A percentile compares a stretch with the other conserved stretches of the same genome.
Evolutionary conservation across 2,329 filamentous ascomycete species (phyloP).

Genomic region (Xylaria digitata): DNA sequence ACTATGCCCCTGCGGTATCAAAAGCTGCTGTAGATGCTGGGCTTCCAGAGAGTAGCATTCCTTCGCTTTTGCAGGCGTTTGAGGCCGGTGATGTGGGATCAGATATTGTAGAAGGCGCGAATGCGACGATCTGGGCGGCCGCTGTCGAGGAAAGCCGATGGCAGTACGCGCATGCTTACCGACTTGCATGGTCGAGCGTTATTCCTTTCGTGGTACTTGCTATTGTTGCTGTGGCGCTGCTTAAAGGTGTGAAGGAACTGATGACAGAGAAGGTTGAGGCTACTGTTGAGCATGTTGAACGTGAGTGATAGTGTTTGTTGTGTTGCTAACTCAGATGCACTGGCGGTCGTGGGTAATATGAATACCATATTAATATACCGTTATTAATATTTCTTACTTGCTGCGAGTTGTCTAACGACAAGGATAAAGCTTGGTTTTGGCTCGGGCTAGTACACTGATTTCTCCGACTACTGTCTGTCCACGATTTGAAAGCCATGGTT

Average conservation of each 20-base stretch:
- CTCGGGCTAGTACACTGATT: no score
- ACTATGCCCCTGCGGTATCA: constrained; percentile 55
- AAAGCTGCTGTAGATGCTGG: constrained; percentile 57
- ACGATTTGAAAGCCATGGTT: no score
- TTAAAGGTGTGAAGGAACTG: constrained; percentile 61
- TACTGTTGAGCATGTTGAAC: constrained; percentile 56
- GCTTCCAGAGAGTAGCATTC: constrained; percentile 53
- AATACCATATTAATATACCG: neutral
- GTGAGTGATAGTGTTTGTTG: neutral
- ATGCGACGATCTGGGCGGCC: constrained; percentile 52
- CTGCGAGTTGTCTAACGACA: no score
- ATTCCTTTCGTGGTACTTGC: constrained; percentile 64
- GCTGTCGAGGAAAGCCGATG: constrained; percentile 55
- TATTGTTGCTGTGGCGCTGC: constrained; percentile 55
- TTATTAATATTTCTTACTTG: no score
- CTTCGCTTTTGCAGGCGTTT: constrained; percentile 55
- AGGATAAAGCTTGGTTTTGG: no score
- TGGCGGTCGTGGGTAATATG: neutral
- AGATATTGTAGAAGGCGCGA: constrained; percentile 51
- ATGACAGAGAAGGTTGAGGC: constrained; percentile 67
- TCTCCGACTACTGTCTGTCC: no score
- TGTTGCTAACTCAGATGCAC: neutral
- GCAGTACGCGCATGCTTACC: constrained; percentile 61
- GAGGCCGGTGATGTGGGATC: constrained; percentile 49
- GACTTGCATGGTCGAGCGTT: constrained; percentile 62